Percentiles rank a stretch among this genome's conserved stretches.
phyloP scores from a whole-genome alignment of 805 yeast genomes.

The Hanseniaspora singularis region DNA sequence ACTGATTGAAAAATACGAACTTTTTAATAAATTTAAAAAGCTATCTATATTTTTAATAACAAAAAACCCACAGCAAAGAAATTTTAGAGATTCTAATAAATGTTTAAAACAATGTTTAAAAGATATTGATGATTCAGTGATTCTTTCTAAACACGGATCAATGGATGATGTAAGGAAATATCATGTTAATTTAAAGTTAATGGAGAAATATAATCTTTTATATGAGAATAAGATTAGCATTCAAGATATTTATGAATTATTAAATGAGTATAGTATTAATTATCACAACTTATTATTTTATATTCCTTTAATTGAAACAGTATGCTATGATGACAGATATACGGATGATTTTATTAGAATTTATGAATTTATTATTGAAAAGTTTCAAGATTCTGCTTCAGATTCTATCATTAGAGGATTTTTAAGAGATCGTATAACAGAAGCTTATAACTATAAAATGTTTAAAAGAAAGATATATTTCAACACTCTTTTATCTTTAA shows the following conservation, averaged over 20 bases:
- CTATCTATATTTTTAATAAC: background rate
- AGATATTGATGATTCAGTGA: constrained; percentile 14
- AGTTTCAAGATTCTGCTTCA: background rate
- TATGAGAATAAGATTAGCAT: constrained; percentile 7
- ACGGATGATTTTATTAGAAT: constrained; percentile 13
- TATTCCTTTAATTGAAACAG: constrained; percentile 10
- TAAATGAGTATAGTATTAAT: constrained; percentile 1
- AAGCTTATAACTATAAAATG: background rate
- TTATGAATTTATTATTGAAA: constrained; percentile 4
- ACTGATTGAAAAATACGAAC: constrained; percentile 1
- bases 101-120: constrained; percentile 1
- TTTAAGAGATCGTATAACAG: constrained; percentile 1
- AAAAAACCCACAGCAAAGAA: background rate
- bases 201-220: constrained; percentile 10
- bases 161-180: constrained; percentile 5
- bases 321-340: constrained; percentile 9
- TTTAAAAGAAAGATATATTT: background rate
- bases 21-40: constrained; percentile 10
- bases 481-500: background rate
- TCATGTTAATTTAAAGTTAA: background rate
- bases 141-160: background rate
- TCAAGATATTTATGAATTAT: background rate
- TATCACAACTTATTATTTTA: background rate
- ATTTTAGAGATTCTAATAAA: constrained; percentile 5
- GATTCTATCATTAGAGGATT: background rate